Evolutionary conservation across 1,284 basidiomycete genomes (phyloP).

Genomic region (Coniferiporia sulphurascens): DNA sequence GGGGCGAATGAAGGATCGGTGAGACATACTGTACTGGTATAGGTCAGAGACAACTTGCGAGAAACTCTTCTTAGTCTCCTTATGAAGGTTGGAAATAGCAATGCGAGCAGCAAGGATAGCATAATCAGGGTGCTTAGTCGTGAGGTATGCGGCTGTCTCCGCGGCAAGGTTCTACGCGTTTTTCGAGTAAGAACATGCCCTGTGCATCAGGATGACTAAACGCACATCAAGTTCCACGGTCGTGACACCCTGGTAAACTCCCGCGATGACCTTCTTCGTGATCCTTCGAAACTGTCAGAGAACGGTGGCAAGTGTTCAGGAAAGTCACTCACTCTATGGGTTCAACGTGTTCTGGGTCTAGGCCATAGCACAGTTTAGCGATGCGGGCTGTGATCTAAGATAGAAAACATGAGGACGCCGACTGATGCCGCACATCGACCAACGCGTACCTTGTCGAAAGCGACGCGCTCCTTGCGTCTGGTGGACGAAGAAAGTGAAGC

Average conservation of each 20-base stretch:
- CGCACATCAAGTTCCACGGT: constrained; percentile 95
- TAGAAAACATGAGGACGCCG: constrained; percentile 17
- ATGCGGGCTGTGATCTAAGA: constrained; percentile 83
- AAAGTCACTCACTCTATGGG: constrained; percentile 74
- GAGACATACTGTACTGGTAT: constrained; percentile 74
- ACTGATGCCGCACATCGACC: constrained; percentile 15
- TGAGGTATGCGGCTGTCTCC: constrained; percentile 96
- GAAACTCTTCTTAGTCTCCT: constrained; percentile 98
- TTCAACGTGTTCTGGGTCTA: constrained; percentile 91
- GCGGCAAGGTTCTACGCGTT: constrained; percentile 78
- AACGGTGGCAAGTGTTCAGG: neutral
- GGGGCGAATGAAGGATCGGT: neutral
- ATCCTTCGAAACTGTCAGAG: constrained; percentile 43
- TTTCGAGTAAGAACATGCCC: neutral
- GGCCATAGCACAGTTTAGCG: constrained; percentile 95
- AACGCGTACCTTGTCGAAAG: constrained; percentile 74
- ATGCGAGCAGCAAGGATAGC: constrained; percentile 98
- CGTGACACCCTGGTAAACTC: constrained; percentile 94
- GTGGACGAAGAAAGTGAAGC: constrained; percentile 2
- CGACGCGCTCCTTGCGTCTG: constrained; percentile 81
- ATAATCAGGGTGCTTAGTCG: constrained; percentile 96
- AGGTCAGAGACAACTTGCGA: constrained; percentile 89
- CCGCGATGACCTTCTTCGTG: constrained; percentile 92
- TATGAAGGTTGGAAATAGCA: constrained; percentile 98
- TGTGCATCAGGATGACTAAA: constrained; percentile 18